Percentiles rank a stretch among this genome's conserved stretches.
Evolutionary conservation across 371 early-diverging fungal genomes (phyloP).

Genomic region (Coemansia sp.): DNA sequence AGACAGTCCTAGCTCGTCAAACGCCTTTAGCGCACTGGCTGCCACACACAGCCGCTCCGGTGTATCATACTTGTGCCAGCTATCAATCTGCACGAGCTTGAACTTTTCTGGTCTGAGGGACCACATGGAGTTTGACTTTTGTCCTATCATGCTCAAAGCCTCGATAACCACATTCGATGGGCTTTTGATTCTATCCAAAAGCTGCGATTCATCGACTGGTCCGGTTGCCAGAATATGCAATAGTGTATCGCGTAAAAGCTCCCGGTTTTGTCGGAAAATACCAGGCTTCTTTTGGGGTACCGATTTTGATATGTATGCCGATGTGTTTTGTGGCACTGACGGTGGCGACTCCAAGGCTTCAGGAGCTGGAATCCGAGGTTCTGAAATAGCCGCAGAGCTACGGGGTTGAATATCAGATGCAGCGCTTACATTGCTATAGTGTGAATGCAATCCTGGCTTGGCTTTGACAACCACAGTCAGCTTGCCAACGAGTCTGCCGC

Average conservation of each 20-base stretch:
- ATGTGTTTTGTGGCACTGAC: not conserved
- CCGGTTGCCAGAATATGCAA: conserved; percentile 33
- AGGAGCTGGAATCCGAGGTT: not conserved
- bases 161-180: conserved; percentile 20
- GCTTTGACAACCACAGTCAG: conserved; percentile 27
- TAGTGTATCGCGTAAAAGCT: conserved; percentile 34
- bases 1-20: conserved; percentile 55
- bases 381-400: not conserved
- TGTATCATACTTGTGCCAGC: conserved; percentile 59
- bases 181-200: conserved; percentile 20
- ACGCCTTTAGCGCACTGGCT: conserved; percentile 56
- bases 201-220: conserved; percentile 15
- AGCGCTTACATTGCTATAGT: not conserved
- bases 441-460: not conserved
- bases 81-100: conserved; percentile 56
- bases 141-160: conserved; percentile 9
- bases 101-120: conserved; percentile 56
- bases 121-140: conserved; percentile 34
- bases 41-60: conserved; percentile 54
- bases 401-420: not conserved
- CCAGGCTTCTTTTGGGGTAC: conserved; percentile 48
- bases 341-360: not conserved
- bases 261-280: conserved; percentile 38
- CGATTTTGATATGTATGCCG: not conserved
- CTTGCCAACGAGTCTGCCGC: conserved; percentile 36